Evolutionary conservation across 352 stramenopile genomes (phyloP).

Genomic region (Phytopythium kandeliae): DNA sequence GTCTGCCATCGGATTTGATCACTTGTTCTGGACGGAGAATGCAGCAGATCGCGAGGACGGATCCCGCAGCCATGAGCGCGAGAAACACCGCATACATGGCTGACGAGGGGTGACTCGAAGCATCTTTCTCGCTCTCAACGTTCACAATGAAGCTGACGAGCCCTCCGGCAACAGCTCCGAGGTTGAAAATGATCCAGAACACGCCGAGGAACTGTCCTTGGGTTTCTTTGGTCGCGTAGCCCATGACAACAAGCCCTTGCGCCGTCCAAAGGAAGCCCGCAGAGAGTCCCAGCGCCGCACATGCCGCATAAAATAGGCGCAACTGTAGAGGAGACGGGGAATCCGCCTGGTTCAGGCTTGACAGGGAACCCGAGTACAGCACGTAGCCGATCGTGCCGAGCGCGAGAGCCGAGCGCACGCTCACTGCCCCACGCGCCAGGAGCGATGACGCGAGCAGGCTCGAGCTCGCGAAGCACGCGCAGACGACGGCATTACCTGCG

Average conservation of each 20-base stretch:
- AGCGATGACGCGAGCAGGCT: constrained; percentile 40
- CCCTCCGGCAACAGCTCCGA: constrained; percentile 54
- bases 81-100: constrained; percentile 60
- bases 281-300: constrained; percentile 39
- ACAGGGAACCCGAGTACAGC: constrained; percentile 34
- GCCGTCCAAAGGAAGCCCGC: constrained; percentile 75
- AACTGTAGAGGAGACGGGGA: neutral
- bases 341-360: constrained; percentile 28
- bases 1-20: constrained; percentile 15
- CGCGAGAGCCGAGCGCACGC: constrained; percentile 40
- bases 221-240: constrained; percentile 35
- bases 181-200: constrained; percentile 86
- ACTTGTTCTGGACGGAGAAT: constrained; percentile 27
- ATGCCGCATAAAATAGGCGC: constrained; percentile 15
- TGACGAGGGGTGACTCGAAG: constrained; percentile 9
- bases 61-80: constrained; percentile 39
- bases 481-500: constrained; percentile 39
- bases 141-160: constrained; percentile 54
- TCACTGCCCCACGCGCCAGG: constrained; percentile 41
- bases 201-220: constrained; percentile 48
- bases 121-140: constrained; percentile 7
- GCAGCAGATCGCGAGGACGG: constrained; percentile 21
- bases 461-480: constrained; percentile 50
- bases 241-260: constrained; percentile 63
- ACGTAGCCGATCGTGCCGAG: constrained; percentile 58